These are phyloP conservation scores for Amanita pallidorosea DNA, from an alignment of 768 basidiomycete species.

Conservation along the genomic window DNA sequence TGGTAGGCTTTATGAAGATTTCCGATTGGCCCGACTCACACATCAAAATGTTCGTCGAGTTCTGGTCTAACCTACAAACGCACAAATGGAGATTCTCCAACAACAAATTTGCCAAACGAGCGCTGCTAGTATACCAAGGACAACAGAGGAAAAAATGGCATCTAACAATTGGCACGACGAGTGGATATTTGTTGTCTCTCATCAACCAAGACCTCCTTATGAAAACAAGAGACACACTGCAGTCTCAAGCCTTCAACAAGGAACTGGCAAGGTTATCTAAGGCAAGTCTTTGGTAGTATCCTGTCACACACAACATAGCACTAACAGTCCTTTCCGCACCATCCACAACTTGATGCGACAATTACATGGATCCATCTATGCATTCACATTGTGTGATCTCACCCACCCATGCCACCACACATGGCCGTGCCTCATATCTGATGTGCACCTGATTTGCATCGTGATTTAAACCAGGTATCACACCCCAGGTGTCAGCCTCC, in stretches of 20 bases:
- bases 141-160: background rate
- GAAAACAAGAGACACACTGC: background rate
- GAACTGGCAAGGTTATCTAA: no score
- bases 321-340: no score
- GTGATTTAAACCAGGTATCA: no score
- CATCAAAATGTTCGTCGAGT: background rate
- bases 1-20: background rate
- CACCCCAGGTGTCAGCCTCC: no score
- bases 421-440: no score
- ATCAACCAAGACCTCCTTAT: background rate
- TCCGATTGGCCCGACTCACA: background rate
- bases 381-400: no score
- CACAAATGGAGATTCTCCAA: background rate
- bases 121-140: background rate
- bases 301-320: no score
- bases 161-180: background rate
- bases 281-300: no score
- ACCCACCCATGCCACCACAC: no score
- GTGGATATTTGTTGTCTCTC: background rate
- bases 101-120: background rate
- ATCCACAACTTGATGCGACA: no score
- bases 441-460: no score
- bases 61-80: background rate
- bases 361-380: no score
- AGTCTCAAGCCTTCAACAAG: background rate